Conservation (phyloP, 1,284 basidiomycete species). For the Trichosporon sp. region DNA sequence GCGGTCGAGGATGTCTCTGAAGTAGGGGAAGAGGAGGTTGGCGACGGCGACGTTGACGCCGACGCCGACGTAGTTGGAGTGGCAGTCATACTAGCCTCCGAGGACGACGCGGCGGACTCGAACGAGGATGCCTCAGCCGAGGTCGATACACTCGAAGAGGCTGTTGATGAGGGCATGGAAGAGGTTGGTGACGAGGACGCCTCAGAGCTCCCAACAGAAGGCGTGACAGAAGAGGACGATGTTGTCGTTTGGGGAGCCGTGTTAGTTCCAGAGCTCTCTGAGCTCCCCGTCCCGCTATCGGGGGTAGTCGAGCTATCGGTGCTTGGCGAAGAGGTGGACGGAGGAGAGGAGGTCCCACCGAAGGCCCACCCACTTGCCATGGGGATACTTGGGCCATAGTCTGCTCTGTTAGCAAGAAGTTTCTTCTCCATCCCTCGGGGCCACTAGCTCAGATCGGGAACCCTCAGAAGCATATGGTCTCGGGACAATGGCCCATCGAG, state of each 20-base stretch:
- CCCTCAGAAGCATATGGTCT: background rate
- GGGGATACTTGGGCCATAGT: conserved; percentile 31
- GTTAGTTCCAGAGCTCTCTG: background rate
- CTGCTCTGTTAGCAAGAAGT: conserved; percentile 8
- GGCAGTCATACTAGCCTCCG: background rate
- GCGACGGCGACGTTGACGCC: background rate
- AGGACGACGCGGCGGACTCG: background rate
- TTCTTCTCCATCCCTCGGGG: background rate
- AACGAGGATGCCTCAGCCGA: background rate
- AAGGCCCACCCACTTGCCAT: conserved; percentile 26
- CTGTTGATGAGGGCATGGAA: background rate
- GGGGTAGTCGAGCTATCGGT: background rate
- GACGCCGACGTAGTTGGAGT: background rate
- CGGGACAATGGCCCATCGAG: conserved; percentile 6
- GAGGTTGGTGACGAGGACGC: background rate
- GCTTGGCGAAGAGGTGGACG: background rate
- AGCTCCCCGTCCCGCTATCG: background rate
- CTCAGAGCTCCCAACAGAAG: background rate
- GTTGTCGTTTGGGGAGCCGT: background rate
- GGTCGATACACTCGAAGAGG: background rate
- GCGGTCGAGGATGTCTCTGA: too few species aligned
- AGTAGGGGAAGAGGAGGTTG: background rate
- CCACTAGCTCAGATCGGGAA: background rate
- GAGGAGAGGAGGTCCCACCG: conserved; percentile 22
- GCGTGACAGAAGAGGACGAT: background rate